Conservation (phyloP, 371 early-diverging fungal species). For the Antonospora locustae region DNA sequence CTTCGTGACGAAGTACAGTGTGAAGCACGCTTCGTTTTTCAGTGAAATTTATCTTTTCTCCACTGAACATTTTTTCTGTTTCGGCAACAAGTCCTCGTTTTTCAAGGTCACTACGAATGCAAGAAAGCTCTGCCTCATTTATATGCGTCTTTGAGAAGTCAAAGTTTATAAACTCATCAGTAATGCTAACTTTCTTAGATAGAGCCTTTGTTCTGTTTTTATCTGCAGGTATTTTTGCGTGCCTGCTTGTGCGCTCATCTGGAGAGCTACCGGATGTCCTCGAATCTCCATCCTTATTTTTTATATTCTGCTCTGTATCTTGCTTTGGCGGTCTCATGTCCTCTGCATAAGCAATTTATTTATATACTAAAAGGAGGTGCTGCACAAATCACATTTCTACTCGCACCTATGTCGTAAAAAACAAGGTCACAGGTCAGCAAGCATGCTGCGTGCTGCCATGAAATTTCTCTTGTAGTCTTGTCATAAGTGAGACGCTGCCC, state of each 20-base stretch:
- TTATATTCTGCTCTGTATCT: too few relatives aligned
- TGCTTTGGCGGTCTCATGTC: too few relatives aligned
- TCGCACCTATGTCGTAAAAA: too few relatives aligned
- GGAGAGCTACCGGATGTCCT: too few relatives aligned
- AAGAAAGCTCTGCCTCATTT: constrained; percentile 11
- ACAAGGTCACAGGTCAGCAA: too few relatives aligned
- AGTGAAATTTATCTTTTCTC: constrained; percentile 84
- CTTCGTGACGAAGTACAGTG: constrained; percentile 72
- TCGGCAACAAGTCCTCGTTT: constrained; percentile 7
- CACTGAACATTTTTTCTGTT: constrained; percentile 70
- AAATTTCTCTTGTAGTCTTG: background rate
- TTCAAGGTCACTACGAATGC: constrained; percentile 12
- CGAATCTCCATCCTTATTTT: too few relatives aligned
- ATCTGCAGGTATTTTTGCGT: too few relatives aligned
- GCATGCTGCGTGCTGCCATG: background rate
- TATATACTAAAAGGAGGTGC: too few relatives aligned
- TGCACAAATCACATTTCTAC: too few relatives aligned
- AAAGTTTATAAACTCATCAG: constrained; percentile 31
- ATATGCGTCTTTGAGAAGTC: constrained; percentile 54
- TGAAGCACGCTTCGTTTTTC: constrained; percentile 90
- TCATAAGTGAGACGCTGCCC: background rate
- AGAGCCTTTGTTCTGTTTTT: constrained; percentile 32
- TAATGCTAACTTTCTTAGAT: constrained; percentile 11
- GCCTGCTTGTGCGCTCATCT: too few relatives aligned
- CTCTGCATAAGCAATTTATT: too few relatives aligned